Base-by-base conservation (phyloP, 1,284 basidiomycete genomes). In the Malassezia caprae region DNA sequence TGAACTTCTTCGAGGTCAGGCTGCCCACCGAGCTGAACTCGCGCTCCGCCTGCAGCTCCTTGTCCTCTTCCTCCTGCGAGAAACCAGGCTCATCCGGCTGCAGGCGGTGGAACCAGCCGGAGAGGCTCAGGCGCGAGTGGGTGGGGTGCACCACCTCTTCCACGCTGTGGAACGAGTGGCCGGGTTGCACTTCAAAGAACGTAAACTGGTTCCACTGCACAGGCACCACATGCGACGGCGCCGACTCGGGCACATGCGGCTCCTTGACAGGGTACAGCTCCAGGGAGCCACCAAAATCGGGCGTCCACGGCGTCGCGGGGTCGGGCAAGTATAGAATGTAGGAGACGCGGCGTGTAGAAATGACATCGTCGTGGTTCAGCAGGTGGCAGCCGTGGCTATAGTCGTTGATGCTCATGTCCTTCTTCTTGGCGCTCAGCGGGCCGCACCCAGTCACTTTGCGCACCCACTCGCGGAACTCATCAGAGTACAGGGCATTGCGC, bases 271-370 rank as follows among this genome's bases (percentile, higher is more conserved):
- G 89, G 76, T 96, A 98, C n/a, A 98, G 81, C 76, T 96, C 93
- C 47, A 98, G 81, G 2, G 90, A 87, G 23, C 93, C 93, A 37
- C 93, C 93, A 84, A 87, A 96, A 61, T 87, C 74, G 4, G 76
- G 80, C 73, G 86, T 81, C 84, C 84, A 85, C 24, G 77, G 76
- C 62, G 79, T 77, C 24, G 84, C 77, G 27, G 84, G 90, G 60
- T 93, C 83, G 23, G 93, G 90, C 78, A 96, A 86, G 78, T 98
- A 98, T 48, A 96, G 84, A 75, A 98, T 96, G 78, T 93, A 98
- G 1, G 90, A 94, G 51, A 96, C 87, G 48, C 90, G 83, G 32
- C 93, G 86, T 3, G 90, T 84, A 51, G 90, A 90, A 75, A 98
- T 98, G 35, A 94, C 91, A 76, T 98, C 93, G 82, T 74, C 72